These are phyloP conservation scores for Cryptococcus wingfieldii DNA, from an alignment of 1,284 basidiomycete genomes.

Conservation along the genomic window DNA sequence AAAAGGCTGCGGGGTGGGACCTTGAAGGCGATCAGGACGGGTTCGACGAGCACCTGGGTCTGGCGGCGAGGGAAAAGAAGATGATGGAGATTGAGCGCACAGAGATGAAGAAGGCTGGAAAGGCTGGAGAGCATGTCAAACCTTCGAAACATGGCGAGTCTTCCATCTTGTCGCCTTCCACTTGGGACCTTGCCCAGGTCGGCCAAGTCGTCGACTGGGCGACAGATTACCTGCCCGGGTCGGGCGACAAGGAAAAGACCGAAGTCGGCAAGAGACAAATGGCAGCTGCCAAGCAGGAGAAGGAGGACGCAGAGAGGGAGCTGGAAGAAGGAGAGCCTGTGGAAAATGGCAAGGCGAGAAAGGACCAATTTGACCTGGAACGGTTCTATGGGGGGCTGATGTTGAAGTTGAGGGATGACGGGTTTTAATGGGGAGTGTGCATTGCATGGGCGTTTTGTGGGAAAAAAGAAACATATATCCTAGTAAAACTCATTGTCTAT, in stretches of 20 bases:
- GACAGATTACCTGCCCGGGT: slow-evolving; percentile 40
- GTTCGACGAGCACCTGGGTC: slow-evolving; percentile 22
- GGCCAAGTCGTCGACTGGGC: slow-evolving; percentile 50
- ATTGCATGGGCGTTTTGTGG: neutral
- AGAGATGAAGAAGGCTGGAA: slow-evolving; percentile 6
- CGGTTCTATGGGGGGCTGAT: slow-evolving; percentile 50
- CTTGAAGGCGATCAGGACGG: slow-evolving; percentile 14
- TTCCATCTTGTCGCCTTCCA: neutral
- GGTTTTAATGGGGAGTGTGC: slow-evolving; percentile 24
- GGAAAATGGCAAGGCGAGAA: slow-evolving; percentile 31
- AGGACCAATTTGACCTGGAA: slow-evolving; percentile 47
- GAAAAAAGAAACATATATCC: neutral
- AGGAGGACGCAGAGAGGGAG: slow-evolving; percentile 18
- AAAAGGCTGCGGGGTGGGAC: slow-evolving; percentile 20
- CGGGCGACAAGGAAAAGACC: slow-evolving; percentile 11
- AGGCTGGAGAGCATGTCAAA: slow-evolving; percentile 5
- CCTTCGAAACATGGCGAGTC: slow-evolving; percentile 2
- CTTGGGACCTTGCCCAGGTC: slow-evolving; percentile 45
- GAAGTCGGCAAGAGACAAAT: slow-evolving; percentile 40
- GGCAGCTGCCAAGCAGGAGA: slow-evolving; percentile 39
- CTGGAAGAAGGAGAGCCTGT: slow-evolving; percentile 4
- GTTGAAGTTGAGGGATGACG: slow-evolving; percentile 47
- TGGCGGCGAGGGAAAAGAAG: slow-evolving; percentile 7
- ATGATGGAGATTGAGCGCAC: neutral
- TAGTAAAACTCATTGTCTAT: neutral